Evolutionary conservation across 768 basidiomycete genomes (phyloP).

Genomic region (Auriscalpium orientale): DNA sequence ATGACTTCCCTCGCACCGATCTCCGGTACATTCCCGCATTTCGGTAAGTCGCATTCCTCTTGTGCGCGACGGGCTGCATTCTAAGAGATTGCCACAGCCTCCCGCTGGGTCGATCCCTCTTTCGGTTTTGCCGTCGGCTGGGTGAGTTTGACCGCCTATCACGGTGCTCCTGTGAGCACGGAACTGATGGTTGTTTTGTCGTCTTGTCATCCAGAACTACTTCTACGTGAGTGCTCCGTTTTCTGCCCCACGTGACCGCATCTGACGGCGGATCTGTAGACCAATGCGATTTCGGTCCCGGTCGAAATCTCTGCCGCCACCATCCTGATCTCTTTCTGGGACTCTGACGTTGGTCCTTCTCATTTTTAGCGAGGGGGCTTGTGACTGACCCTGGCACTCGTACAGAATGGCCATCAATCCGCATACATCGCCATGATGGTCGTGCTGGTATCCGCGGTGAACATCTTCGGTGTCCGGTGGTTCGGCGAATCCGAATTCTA

Average conservation of each 20-base stretch:
- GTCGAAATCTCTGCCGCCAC: constrained; percentile 72
- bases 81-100: constrained; percentile 8
- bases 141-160: constrained; percentile 14
- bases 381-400: background rate
- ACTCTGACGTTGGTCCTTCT: constrained; percentile 38
- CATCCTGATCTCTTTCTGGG: constrained; percentile 69
- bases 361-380: background rate
- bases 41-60: constrained; percentile 30
- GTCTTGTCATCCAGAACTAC: constrained; percentile 34
- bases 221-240: constrained; percentile 39
- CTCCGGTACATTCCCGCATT: constrained; percentile 73
- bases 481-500: constrained; percentile 69
- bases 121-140: constrained; percentile 29
- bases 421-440: constrained; percentile 55
- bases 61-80: background rate
- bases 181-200: background rate
- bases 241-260: background rate
- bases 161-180: background rate
- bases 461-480: constrained; percentile 64
- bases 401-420: constrained; percentile 39
- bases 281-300: constrained; percentile 51
- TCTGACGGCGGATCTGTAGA: constrained; percentile 5
- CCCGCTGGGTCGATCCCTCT: constrained; percentile 31
- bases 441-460: constrained; percentile 50
- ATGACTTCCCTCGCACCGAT: constrained; percentile 79